Evolutionary conservation across 352 stramenopile genomes (phyloP).

Genomic region (Phytopythium boreale): DNA sequence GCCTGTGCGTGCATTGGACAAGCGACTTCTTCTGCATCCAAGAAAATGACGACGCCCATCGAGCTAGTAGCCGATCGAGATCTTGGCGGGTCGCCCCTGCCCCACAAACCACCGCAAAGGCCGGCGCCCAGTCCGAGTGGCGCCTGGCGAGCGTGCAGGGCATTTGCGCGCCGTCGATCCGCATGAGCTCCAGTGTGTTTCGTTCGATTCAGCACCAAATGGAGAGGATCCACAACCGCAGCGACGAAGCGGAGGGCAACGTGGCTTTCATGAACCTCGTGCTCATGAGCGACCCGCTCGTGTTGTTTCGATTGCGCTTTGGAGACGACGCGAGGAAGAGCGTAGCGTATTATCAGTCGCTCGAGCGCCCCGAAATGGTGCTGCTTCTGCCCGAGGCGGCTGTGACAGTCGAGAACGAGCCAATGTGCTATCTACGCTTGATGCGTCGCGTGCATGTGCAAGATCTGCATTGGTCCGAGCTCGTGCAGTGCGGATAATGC

Average conservation of each 20-base stretch:
- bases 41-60: conserved; percentile 1
- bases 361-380: not conserved
- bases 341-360: conserved; percentile 1
- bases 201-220: conserved; percentile 29
- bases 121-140: not conserved
- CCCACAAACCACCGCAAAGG: not conserved
- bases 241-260: conserved; percentile 22
- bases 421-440: not conserved
- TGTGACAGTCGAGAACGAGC: conserved; percentile 3
- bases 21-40: conserved; percentile 32
- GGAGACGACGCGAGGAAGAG: not conserved
- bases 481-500: conserved; percentile 6
- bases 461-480: conserved; percentile 1
- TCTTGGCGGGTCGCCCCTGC: not conserved
- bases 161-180: not conserved
- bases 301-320: conserved; percentile 13
- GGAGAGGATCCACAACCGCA: conserved; percentile 18
- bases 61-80: not conserved
- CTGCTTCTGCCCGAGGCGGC: not conserved
- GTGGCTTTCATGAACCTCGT: conserved; percentile 38
- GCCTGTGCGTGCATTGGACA: conserved; percentile 30
- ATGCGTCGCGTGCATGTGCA: not conserved
- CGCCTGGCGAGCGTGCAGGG: not conserved
- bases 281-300: conserved; percentile 37
- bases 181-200: conserved; percentile 9